A percentile compares a stretch with the other conserved stretches of the same genome.
Conservation (phyloP, 345 rosid genomes). For the Laguncularia racemosa region DNA sequence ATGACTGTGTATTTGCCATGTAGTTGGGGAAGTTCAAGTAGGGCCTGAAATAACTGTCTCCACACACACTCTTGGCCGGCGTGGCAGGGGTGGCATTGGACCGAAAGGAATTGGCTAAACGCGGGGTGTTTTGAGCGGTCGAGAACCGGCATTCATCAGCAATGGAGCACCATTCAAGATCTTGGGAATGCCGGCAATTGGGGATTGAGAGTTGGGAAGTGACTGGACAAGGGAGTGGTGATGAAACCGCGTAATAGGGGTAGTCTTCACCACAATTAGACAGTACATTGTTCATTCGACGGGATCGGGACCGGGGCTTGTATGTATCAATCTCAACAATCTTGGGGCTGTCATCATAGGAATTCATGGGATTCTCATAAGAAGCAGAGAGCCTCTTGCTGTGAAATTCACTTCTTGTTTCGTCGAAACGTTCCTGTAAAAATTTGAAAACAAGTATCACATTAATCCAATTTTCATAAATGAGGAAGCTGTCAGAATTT, state of each 20-base stretch:
- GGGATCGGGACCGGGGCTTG: slow-evolving; percentile 47
- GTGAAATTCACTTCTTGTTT: slow-evolving; percentile 31
- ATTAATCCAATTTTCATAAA: not conserved
- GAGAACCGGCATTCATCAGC: slow-evolving; percentile 16
- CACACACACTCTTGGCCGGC: slow-evolving; percentile 56
- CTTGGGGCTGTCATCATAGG: slow-evolving; percentile 40
- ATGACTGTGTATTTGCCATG: slow-evolving; percentile 79
- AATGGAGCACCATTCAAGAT: slow-evolving; percentile 32
- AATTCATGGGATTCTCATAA: slow-evolving; percentile 14
- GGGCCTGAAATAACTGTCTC: slow-evolving; percentile 43
- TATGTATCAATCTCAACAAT: slow-evolving; percentile 54
- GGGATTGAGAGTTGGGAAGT: slow-evolving; percentile 25
- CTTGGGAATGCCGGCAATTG: slow-evolving; percentile 17
- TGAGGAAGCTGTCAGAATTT: not conserved
- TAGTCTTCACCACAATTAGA: slow-evolving; percentile 40
- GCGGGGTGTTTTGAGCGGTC: slow-evolving; percentile 59
- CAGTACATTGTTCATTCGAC: slow-evolving; percentile 22
- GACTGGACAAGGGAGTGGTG: slow-evolving; percentile 27
- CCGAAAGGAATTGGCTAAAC: slow-evolving; percentile 21
- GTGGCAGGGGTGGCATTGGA: slow-evolving; percentile 25
- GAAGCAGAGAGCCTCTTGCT: slow-evolving; percentile 28
- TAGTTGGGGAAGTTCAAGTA: slow-evolving; percentile 48
- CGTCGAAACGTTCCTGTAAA: slow-evolving; percentile 35
- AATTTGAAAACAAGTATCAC: not conserved
- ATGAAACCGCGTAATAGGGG: slow-evolving; percentile 25